Evolutionary conservation across 805 yeast species (phyloP).

Genomic region (Wickerhamiella slavikovae): DNA sequence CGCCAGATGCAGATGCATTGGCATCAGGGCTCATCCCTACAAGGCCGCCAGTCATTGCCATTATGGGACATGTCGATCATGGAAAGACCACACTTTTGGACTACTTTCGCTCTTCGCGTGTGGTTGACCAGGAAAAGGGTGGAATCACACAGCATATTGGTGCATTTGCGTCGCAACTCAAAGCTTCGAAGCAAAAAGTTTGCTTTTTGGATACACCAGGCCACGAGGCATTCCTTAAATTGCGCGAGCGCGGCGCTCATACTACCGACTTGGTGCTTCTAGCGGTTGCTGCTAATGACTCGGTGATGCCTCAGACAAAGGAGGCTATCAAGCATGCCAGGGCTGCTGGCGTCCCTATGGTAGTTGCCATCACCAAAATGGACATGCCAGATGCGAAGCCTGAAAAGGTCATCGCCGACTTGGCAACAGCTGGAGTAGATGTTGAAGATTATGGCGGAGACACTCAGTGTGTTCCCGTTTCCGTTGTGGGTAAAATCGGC

Average conservation of each 20-base stretch:
- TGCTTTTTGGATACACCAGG: slow-evolving; percentile 96
- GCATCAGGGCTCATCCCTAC: slow-evolving; percentile 33
- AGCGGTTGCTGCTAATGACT: slow-evolving; percentile 94
- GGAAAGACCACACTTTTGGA: slow-evolving; percentile 93
- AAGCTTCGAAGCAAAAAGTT: slow-evolving; percentile 54
- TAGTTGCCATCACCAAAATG: slow-evolving; percentile 85
- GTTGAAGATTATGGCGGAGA: slow-evolving; percentile 94
- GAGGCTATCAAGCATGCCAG: slow-evolving; percentile 91
- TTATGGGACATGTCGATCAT: slow-evolving; percentile 98
- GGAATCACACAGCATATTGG: slow-evolving; percentile 98
- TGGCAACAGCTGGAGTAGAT: slow-evolving; percentile 57
- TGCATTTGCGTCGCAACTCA: slow-evolving; percentile 86
- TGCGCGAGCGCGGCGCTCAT: slow-evolving; percentile 92
- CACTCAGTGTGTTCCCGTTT: slow-evolving; percentile 67
- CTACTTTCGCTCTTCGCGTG: slow-evolving; percentile 60
- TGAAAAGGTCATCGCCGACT: slow-evolving; percentile 57
- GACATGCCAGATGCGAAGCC: slow-evolving; percentile 62
- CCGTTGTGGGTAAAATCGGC: slow-evolving; percentile 77
- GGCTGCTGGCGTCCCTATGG: slow-evolving; percentile 57
- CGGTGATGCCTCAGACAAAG: slow-evolving; percentile 91
- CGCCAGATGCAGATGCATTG: slow-evolving; percentile 27
- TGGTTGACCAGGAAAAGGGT: slow-evolving; percentile 74
- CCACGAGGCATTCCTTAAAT: slow-evolving; percentile 86
- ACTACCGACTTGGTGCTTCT: slow-evolving; percentile 80
- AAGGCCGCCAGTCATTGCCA: slow-evolving; percentile 87